Conservation (phyloP, 352 stramenopile species). For the Saprolegnia parasitica region DNA sequence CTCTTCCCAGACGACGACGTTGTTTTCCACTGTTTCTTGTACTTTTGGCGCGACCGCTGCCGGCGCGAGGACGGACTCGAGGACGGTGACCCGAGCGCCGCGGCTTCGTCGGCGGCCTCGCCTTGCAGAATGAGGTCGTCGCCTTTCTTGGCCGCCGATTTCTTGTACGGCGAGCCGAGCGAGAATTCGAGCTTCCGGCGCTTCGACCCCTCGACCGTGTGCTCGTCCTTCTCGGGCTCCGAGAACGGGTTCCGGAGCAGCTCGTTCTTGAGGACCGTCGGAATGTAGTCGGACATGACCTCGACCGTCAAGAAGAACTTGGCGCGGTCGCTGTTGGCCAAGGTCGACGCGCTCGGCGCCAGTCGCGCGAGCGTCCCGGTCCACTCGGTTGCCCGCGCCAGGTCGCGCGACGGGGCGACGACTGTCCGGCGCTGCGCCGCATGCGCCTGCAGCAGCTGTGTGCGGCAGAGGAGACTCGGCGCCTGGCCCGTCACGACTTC, state of each 20-base stretch:
- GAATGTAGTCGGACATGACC: slow-evolving; percentile 87
- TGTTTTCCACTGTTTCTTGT: slow-evolving; percentile 80
- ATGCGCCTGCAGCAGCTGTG: slow-evolving; percentile 12
- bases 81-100: slow-evolving; percentile 63
- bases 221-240: slow-evolving; percentile 79
- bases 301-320: slow-evolving; percentile 79
- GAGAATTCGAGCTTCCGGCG: slow-evolving; percentile 81
- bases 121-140: slow-evolving; percentile 37
- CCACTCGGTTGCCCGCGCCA: slow-evolving; percentile 12
- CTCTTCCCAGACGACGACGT: slow-evolving; percentile 72
- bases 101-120: slow-evolving; percentile 81
- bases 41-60: slow-evolving; percentile 66
- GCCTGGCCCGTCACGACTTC: slow-evolving; percentile 4
- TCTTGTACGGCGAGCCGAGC: slow-evolving; percentile 86
- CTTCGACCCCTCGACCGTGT: slow-evolving; percentile 64
- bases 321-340: slow-evolving; percentile 53
- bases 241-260: slow-evolving; percentile 76
- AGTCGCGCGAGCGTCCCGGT: slow-evolving; percentile 16
- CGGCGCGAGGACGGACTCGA: slow-evolving; percentile 79
- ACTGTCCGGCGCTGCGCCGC: slow-evolving; percentile 12
- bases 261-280: slow-evolving; percentile 81
- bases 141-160: slow-evolving; percentile 63
- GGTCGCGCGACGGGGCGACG: not conserved
- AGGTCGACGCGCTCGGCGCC: slow-evolving; percentile 39
- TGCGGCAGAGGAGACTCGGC: not conserved